Evolutionary conservation across 139 green algal genomes (phyloP).

Genomic region (Zygnema circumcarinatum): DNA sequence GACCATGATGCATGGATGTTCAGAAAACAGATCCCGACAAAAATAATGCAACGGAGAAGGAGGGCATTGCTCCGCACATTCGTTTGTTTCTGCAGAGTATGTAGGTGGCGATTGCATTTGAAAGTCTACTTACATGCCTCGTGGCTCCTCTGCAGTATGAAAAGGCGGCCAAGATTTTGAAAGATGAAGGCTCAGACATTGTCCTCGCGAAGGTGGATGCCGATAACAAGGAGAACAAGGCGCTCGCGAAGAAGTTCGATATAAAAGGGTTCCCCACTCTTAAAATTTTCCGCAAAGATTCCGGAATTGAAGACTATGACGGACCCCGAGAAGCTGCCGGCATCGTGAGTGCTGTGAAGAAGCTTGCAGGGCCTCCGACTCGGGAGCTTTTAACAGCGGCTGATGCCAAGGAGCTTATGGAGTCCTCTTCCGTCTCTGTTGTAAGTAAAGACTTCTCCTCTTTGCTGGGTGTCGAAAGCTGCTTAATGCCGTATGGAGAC

Average conservation of each 20-base stretch:
- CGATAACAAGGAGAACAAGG: constrained; percentile 46
- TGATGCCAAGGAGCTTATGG: constrained; percentile 41
- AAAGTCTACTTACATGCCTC: background rate
- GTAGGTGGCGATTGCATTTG: constrained; percentile 17
- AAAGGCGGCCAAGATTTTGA: constrained; percentile 38
- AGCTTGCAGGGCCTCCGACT: constrained; percentile 43
- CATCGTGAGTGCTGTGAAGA: constrained; percentile 62
- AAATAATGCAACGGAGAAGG: background rate
- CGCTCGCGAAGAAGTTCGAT: constrained; percentile 56
- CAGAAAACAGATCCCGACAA: background rate
- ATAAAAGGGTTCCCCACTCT: constrained; percentile 61
- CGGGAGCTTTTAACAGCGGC: constrained; percentile 44
- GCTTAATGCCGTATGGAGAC: too few relatives aligned
- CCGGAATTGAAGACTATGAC: constrained; percentile 50
- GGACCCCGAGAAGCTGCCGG: constrained; percentile 55
- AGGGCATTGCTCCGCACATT: too few relatives aligned
- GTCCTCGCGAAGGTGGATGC: constrained; percentile 49
- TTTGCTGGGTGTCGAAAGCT: background rate
- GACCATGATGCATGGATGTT: background rate
- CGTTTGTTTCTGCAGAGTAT: background rate
- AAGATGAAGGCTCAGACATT: constrained; percentile 12
- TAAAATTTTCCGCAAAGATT: constrained; percentile 61
- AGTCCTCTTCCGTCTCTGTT: constrained; percentile 17
- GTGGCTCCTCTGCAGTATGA: constrained; percentile 39
- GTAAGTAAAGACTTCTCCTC: too few relatives aligned